Conservation (phyloP, 1,284 basidiomycete species). For the Athelia psychrophila region DNA sequence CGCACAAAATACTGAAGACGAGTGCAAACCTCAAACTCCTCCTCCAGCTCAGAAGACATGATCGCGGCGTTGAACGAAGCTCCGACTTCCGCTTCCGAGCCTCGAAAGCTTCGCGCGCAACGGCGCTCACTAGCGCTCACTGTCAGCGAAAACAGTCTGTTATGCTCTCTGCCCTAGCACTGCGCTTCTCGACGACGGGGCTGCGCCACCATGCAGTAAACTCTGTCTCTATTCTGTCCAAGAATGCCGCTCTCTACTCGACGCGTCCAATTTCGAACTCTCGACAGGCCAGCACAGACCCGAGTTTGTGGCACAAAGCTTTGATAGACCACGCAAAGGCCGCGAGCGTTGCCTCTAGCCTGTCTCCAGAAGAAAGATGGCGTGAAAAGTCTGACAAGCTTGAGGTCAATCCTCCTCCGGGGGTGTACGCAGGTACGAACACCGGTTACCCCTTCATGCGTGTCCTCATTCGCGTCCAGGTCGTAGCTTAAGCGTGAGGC, state of each 20-base stretch:
- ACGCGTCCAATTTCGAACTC: too few species aligned
- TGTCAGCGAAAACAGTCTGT: too few species aligned
- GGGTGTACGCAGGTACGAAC: constrained; percentile 37
- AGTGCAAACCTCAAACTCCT: constrained; percentile 84
- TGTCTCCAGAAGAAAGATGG: constrained; percentile 37
- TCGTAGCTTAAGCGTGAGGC: constrained; percentile 42
- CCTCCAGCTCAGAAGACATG: constrained; percentile 64
- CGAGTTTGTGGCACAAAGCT: too few species aligned
- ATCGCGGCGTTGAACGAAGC: background rate
- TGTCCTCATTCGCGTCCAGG: constrained; percentile 31
- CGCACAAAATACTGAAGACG: constrained; percentile 4
- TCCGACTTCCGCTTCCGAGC: constrained; percentile 1
- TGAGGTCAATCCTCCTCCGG: constrained; percentile 19
- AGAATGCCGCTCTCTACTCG: too few species aligned
- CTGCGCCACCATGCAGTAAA: too few species aligned
- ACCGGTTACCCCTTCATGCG: too few species aligned
- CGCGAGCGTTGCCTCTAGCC: background rate
- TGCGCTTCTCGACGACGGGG: background rate
- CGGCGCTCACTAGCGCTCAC: background rate
- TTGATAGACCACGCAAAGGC: too few species aligned
- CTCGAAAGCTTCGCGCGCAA: too few species aligned
- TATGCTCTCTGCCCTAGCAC: constrained; percentile 1
- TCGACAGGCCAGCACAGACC: too few species aligned
- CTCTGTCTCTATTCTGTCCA: too few species aligned
- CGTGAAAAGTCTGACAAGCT: constrained; percentile 26